phyloP scores from a whole-genome alignment of 2,329 filamentous ascomycete species.

The Emydomyces testavorans region DNA sequence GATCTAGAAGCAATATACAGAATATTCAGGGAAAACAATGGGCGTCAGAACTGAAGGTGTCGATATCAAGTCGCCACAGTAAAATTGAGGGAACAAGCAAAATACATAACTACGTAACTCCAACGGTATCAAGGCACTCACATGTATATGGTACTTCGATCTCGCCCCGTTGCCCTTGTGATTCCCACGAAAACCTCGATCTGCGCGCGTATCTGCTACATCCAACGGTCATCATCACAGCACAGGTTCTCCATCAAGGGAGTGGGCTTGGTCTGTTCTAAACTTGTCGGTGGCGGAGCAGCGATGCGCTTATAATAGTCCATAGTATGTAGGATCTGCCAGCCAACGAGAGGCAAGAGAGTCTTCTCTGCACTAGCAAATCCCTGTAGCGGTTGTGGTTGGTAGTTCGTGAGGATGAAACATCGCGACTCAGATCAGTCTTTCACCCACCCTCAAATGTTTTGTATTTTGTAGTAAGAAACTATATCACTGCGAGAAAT shows the following conservation, averaged over 20 bases:
- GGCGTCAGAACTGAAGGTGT: no score
- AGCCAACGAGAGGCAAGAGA: conserved; percentile 3
- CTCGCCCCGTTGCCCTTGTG: not conserved
- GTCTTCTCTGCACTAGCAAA: not conserved
- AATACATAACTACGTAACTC: not conserved
- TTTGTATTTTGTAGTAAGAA: no score
- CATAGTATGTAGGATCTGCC: not conserved
- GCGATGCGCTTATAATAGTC: not conserved
- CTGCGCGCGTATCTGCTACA: not conserved
- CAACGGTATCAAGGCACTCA: no score
- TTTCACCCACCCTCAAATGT: not conserved
- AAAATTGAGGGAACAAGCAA: not conserved
- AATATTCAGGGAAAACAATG: not conserved
- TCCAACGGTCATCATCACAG: not conserved
- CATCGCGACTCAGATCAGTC: conserved; percentile 1
- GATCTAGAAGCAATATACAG: not conserved
- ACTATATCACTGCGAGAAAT: no score
- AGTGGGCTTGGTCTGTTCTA: not conserved
- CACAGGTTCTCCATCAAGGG: not conserved
- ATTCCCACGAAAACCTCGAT: not conserved
- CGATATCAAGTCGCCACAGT: not conserved
- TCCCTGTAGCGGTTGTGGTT: conserved; percentile 1
- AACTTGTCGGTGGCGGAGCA: not conserved
- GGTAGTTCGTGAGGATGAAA: conserved; percentile 2
- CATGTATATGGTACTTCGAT: not conserved